phyloP scores from a whole-genome alignment of 1,139 yeast genomes.

The Komagataea norvegica region DNA sequence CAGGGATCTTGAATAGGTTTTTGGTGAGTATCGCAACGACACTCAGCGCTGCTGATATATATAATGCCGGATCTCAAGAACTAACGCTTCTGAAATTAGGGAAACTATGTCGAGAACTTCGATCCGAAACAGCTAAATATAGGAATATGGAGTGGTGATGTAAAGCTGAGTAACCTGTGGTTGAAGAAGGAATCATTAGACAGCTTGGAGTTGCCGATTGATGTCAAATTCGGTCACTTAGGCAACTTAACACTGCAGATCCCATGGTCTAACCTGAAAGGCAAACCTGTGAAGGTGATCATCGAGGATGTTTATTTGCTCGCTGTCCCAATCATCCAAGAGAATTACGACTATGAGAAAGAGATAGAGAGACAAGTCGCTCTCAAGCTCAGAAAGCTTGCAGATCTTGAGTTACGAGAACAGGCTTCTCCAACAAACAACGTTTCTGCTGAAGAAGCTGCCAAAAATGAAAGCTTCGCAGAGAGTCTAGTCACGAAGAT shows the following conservation, averaged over 20 bases:
- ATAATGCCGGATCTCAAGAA: background rate
- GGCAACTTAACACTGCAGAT: conserved; percentile 88
- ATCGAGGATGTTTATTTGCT: conserved; percentile 84
- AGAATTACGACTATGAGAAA: conserved; percentile 58
- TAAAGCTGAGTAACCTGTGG: conserved; percentile 69
- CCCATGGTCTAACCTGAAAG: conserved; percentile 94
- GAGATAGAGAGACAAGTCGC: conserved; percentile 59
- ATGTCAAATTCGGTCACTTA: conserved; percentile 86
- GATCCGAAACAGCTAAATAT: conserved; percentile 92
- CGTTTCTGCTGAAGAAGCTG: conserved; percentile 39
- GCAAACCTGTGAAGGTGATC: conserved; percentile 86
- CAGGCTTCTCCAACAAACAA: conserved; percentile 37
- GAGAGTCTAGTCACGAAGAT: conserved; percentile 85
- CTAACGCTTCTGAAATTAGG: conserved; percentile 25
- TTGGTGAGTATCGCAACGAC: conserved; percentile 40
- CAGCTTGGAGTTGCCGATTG: conserved; percentile 76
- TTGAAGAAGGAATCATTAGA: conserved; percentile 76
- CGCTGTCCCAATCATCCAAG: conserved; percentile 65
- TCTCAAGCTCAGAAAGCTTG: conserved; percentile 62
- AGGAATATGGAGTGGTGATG: conserved; percentile 98
- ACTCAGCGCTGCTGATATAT: too few species aligned
- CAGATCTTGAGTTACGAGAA: conserved; percentile 60
- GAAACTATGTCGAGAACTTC: conserved; percentile 85
- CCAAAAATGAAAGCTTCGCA: conserved; percentile 72
- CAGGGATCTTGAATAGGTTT: conserved; percentile 42